A percentile compares a stretch with the other conserved stretches of the same genome.
phyloP scores from a whole-genome alignment of 2,329 filamentous ascomycete genomes.

The Colletotrichum lupini region DNA sequence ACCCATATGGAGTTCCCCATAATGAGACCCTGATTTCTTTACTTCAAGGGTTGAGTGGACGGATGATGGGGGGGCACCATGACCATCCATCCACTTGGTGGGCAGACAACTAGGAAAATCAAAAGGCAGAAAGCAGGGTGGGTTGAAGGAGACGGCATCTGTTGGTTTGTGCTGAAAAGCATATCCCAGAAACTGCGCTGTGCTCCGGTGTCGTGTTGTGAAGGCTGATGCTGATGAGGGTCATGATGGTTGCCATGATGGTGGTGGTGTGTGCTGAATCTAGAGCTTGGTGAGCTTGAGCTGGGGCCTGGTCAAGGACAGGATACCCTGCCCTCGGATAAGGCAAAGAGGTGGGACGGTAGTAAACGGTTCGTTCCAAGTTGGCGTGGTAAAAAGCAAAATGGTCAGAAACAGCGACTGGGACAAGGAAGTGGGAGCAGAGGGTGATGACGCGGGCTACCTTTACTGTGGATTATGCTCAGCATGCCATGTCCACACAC shows the following conservation, averaged over 20 bases:
- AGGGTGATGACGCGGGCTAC: conserved; percentile 16
- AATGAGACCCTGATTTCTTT: neutral
- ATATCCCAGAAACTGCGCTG: conserved; percentile 14
- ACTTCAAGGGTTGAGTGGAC: neutral
- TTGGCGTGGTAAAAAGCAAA: conserved; percentile 31
- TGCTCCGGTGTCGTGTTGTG: neutral
- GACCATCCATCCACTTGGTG: neutral
- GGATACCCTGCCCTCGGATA: conserved; percentile 22
- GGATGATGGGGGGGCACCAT: neutral
- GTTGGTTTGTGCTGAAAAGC: conserved; percentile 17
- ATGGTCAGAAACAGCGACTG: conserved; percentile 16
- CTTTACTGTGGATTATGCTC: conserved; percentile 4
- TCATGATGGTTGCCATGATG: conserved; percentile 1
- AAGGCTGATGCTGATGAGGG: conserved; percentile 5
- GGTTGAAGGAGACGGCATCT: neutral
- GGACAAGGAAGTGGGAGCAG: conserved; percentile 22
- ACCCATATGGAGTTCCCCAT: conserved; percentile 3
- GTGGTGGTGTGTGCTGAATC: conserved; percentile 14
- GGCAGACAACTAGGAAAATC: conserved; percentile 1
- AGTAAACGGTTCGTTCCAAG: conserved; percentile 35
- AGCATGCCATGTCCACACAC: neutral
- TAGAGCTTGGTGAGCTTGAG: conserved; percentile 2
- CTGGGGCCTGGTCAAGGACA: conserved; percentile 6
- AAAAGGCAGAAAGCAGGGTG: neutral
- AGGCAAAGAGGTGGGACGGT: conserved; percentile 35